phyloP scores from a whole-genome alignment of 352 stramenopile species.

The Pythium volutum region DNA sequence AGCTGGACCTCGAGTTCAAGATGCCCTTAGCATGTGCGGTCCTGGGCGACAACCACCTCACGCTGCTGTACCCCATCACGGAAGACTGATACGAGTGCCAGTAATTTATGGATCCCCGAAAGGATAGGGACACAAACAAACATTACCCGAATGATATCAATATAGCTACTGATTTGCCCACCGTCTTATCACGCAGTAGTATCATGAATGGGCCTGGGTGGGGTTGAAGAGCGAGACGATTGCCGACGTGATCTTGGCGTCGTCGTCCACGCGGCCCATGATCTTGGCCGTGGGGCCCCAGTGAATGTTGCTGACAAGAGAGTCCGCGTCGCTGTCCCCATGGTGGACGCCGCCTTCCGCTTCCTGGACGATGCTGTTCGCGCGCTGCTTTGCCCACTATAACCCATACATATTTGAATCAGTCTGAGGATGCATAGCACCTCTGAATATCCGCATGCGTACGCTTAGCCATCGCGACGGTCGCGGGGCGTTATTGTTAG shows the following conservation, averaged over 20 bases:
- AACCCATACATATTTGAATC: not conserved
- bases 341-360: not conserved
- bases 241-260: slow-evolving; percentile 51
- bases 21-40: not conserved
- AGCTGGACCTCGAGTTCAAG: not conserved
- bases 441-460: not conserved
- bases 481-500: not conserved
- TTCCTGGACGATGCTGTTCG: slow-evolving; percentile 37
- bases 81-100: too few relatives aligned
- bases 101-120: too few relatives aligned
- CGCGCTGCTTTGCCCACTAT: slow-evolving; percentile 52
- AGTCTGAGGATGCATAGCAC: not conserved
- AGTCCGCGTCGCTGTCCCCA: not conserved
- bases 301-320: slow-evolving; percentile 44
- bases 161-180: not conserved
- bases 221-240: slow-evolving; percentile 57
- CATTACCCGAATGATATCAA: too few relatives aligned
- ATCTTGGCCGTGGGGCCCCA: slow-evolving; percentile 58
- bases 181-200: not conserved
- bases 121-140: too few relatives aligned
- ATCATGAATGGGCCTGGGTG: slow-evolving; percentile 10
- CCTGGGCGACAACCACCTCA: not conserved
- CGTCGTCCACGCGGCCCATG: slow-evolving; percentile 46
- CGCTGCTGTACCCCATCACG: slow-evolving; percentile 1
- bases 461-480: slow-evolving; percentile 18